Conservation (phyloP, 441 rosid genomes). For the Erodium trifolium region DNA sequence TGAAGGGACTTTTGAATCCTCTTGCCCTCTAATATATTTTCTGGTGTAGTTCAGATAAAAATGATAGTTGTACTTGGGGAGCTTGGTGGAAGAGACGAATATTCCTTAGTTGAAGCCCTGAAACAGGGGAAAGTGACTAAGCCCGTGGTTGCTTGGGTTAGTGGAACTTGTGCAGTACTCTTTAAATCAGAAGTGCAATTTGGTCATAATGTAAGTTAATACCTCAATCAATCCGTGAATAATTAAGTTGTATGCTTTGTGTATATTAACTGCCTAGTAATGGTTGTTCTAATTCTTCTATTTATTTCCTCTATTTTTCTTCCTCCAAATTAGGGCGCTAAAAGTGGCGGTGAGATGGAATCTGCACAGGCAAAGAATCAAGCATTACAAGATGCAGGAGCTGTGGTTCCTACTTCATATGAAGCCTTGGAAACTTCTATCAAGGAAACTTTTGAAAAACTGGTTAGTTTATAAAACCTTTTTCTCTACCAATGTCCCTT, state of each 20-base stretch:
- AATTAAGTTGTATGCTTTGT: neutral
- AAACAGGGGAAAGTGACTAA: conserved; percentile 84
- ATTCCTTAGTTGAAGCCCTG: conserved; percentile 88
- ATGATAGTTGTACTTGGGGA: conserved; percentile 94
- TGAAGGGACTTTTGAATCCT: neutral
- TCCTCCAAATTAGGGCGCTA: conserved; percentile 64
- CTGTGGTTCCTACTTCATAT: conserved; percentile 83
- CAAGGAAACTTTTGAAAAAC: conserved; percentile 76
- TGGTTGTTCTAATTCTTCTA: conserved; percentile 18
- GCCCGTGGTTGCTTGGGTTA: conserved; percentile 77
- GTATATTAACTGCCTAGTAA: neutral
- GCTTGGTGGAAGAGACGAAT: conserved; percentile 92
- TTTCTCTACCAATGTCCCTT: conserved; percentile 2
- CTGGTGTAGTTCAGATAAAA: conserved; percentile 46
- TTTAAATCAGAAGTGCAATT: too few relatives aligned
- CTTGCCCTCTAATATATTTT: conserved; percentile 12
- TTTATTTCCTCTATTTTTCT: neutral
- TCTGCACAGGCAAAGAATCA: conserved; percentile 98
- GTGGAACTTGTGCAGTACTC: too few relatives aligned
- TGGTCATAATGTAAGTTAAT: too few relatives aligned
- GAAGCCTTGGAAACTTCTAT: conserved; percentile 71
- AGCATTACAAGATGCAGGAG: conserved; percentile 80
- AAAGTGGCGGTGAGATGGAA: conserved; percentile 97
- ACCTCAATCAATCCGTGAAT: conserved; percentile 13
- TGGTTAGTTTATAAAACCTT: conserved; percentile 41